Evolutionary conservation across 208 protist genomes (phyloP).

Genomic region (Trypanosoma brucei): DNA sequence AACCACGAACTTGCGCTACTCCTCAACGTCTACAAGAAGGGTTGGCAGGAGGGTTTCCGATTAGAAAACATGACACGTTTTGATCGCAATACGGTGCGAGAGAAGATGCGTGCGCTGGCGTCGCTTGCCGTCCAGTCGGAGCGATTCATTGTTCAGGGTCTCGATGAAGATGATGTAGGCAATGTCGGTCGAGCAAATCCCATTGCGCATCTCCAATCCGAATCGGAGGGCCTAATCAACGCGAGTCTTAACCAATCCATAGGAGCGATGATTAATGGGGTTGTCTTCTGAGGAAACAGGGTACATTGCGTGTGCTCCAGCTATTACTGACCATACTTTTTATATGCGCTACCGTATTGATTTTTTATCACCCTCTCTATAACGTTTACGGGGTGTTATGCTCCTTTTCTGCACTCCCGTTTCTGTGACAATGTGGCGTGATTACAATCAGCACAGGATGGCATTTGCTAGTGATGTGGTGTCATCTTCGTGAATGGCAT

Average conservation of each 20-base stretch:
- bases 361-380: no score
- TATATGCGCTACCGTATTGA: no score
- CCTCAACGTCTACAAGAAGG: slow-evolving; percentile 99
- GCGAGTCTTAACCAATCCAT: slow-evolving; percentile 80
- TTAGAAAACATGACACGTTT: slow-evolving; percentile 68
- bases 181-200: slow-evolving; percentile 81
- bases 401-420: no score
- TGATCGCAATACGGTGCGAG: slow-evolving; percentile 53
- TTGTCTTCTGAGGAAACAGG: slow-evolving; percentile 62
- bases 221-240: slow-evolving; percentile 73
- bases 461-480: no score
- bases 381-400: no score
- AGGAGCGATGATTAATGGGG: slow-evolving; percentile 83
- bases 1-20: slow-evolving; percentile 99
- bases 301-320: not conserved
- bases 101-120: slow-evolving; percentile 71
- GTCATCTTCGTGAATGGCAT: no score
- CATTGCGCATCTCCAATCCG: slow-evolving; percentile 71
- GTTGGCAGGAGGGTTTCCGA: slow-evolving; percentile 97
- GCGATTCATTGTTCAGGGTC: slow-evolving; percentile 79
- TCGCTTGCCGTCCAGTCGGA: slow-evolving; percentile 69
- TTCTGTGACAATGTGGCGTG: no score
- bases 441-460: no score
- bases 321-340: no score
- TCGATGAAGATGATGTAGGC: slow-evolving; percentile 83